These are phyloP conservation scores for Phialophora macrospora DNA, from an alignment of 2,329 filamentous ascomycete species.

Conservation along the genomic window DNA sequence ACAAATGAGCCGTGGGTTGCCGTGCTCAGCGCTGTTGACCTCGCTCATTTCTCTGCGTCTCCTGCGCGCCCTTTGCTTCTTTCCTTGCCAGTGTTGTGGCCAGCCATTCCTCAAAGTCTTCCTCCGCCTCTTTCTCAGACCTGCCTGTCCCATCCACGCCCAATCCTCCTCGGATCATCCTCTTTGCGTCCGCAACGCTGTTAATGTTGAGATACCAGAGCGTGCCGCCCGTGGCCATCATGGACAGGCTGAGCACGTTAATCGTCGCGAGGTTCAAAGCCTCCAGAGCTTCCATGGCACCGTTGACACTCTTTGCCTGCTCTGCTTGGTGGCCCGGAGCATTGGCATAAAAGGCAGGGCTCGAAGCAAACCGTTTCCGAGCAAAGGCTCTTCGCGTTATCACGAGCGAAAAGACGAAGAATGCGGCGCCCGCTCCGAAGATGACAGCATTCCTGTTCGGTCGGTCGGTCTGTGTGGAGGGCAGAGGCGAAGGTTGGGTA, in stretches of 20 bases:
- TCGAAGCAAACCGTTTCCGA: slow-evolving; percentile 64
- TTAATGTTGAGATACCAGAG: slow-evolving; percentile 80
- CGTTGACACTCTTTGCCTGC: slow-evolving; percentile 57
- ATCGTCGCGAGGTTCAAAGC: slow-evolving; percentile 85
- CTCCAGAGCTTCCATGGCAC: slow-evolving; percentile 75
- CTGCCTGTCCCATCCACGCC: slow-evolving; percentile 63
- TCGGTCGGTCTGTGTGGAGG: slow-evolving; percentile 24
- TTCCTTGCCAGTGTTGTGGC: slow-evolving; percentile 55
- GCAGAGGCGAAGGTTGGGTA: slow-evolving; percentile 18
- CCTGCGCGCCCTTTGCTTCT: slow-evolving; percentile 43
- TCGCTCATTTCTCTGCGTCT: slow-evolving; percentile 29
- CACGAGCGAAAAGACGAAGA: slow-evolving; percentile 72
- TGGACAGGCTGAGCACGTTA: slow-evolving; percentile 76
- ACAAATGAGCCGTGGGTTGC: background rate
- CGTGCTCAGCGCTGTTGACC: slow-evolving; percentile 27
- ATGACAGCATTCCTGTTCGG: slow-evolving; percentile 63
- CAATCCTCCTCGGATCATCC: slow-evolving; percentile 63
- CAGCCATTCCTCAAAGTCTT: slow-evolving; percentile 62
- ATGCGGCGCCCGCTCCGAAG: slow-evolving; percentile 74
- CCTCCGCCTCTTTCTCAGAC: slow-evolving; percentile 55
- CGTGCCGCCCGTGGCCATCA: slow-evolving; percentile 74
- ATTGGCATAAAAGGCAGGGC: slow-evolving; percentile 72
- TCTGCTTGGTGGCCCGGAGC: slow-evolving; percentile 50
- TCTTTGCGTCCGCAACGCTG: slow-evolving; percentile 67
- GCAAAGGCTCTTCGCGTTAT: slow-evolving; percentile 73